These are phyloP conservation scores for Aspergillus vadensis DNA, from an alignment of 2,329 filamentous ascomycete genomes.

Conservation along the genomic window DNA sequence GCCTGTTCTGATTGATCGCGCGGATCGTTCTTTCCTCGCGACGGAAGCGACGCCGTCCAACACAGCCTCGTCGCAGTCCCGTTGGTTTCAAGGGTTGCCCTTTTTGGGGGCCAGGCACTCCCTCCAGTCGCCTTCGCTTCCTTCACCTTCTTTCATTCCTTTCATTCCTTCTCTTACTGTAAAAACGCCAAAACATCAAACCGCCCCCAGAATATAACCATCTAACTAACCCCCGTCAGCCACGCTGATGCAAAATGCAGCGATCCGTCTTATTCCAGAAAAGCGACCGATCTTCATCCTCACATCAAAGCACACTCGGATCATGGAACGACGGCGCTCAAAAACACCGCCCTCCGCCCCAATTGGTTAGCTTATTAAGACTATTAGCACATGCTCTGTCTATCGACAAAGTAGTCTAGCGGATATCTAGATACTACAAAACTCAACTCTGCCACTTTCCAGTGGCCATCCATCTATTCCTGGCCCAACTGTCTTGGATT, in stretches of 20 bases:
- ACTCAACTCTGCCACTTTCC: too few species aligned
- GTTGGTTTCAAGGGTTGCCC: neutral
- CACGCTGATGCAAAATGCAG: neutral
- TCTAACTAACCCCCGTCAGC: neutral
- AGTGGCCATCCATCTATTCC: neutral
- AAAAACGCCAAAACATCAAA: neutral
- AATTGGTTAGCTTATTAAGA: too few species aligned
- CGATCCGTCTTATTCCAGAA: neutral
- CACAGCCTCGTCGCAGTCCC: neutral
- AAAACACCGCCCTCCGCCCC: neutral
- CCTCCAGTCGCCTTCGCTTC: neutral
- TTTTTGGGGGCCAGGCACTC: constrained; percentile 1
- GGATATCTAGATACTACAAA: neutral
- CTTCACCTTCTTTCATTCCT: neutral
- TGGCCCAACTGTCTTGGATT: neutral
- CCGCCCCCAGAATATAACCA: neutral
- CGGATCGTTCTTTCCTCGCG: neutral
- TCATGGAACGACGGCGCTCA: neutral
- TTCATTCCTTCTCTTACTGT: neutral
- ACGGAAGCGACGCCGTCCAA: neutral
- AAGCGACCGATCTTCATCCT: neutral
- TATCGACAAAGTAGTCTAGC: neutral
- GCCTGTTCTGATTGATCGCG: neutral
- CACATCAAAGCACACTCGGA: neutral
- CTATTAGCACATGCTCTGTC: neutral